Evolutionary conservation across 2,329 filamentous ascomycete species (phyloP).

Genomic region (Fusarium redolens): DNA sequence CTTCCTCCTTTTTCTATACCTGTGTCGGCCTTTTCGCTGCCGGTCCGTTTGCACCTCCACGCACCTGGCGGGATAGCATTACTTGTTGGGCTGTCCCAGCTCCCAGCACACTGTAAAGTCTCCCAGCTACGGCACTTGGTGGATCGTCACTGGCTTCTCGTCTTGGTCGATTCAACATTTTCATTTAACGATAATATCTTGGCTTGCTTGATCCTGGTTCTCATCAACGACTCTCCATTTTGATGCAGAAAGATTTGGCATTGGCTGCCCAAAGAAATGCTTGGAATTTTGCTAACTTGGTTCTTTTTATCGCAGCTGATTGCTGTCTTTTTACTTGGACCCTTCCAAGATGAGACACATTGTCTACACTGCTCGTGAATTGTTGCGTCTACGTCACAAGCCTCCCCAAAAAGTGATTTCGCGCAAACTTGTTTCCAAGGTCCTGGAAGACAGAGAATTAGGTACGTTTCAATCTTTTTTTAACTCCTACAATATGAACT

Average conservation of each 20-base stretch:
- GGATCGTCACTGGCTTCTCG: background rate
- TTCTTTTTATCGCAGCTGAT: conserved; percentile 45
- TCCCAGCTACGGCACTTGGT: background rate
- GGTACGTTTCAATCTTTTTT: conserved; percentile 47
- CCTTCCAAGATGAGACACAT: conserved; percentile 55
- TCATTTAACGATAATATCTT: background rate
- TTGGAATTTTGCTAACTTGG: conserved; percentile 48
- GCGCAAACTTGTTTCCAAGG: conserved; percentile 46
- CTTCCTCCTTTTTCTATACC: conserved; percentile 8
- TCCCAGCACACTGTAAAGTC: no score
- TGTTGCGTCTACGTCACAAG: conserved; percentile 53
- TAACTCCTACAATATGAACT: background rate
- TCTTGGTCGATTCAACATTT: background rate
- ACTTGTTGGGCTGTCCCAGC: background rate
- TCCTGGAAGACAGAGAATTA: conserved; percentile 55
- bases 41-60: background rate
- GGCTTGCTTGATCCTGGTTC: background rate
- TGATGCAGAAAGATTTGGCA: background rate
- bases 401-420: conserved; percentile 44
- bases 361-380: conserved; percentile 58
- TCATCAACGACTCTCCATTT: background rate
- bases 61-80: background rate
- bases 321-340: conserved; percentile 54
- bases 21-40: background rate
- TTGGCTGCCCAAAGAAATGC: conserved; percentile 42